A percentile compares a stretch with the other conserved stretches of the same genome.
phyloP scores from a whole-genome alignment of 169 alveolate genomes.

The Amoebophrya sp. region DNA sequence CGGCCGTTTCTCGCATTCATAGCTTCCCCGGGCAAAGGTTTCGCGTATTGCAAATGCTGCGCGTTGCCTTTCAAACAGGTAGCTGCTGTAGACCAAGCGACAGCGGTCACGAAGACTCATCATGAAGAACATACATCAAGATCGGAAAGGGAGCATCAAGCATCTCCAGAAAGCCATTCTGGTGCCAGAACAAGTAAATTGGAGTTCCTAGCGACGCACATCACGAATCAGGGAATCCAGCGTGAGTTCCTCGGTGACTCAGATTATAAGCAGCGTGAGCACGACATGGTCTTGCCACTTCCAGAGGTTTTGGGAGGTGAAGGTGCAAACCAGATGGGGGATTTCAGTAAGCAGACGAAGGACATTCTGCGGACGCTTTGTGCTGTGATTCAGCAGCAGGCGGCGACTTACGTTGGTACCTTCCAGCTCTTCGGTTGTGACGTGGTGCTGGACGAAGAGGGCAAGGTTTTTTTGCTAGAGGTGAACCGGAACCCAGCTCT shows the following conservation, averaged over 20 bases:
- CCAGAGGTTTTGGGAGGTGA: neutral
- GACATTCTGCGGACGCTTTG: neutral
- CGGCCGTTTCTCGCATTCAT: neutral
- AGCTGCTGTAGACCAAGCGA: no score
- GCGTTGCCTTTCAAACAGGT: neutral
- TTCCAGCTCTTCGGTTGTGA: constrained; percentile 9
- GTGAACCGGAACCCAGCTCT: neutral
- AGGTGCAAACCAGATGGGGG: neutral
- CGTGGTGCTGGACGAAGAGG: neutral
- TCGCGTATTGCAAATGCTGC: neutral
- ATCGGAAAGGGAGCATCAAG: no score
- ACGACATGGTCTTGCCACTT: neutral
- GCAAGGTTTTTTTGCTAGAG: neutral
- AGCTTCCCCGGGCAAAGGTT: neutral
- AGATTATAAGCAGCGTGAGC: neutral
- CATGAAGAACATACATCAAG: no score
- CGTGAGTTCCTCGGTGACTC: neutral
- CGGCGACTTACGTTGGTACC: neutral
- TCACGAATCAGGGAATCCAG: neutral
- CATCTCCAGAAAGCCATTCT: no score
- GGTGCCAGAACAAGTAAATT: neutral
- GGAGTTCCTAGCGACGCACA: neutral
- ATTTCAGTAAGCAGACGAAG: neutral
- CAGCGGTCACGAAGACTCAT: no score
- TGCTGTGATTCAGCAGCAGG: neutral